phyloP scores from a whole-genome alignment of 2,329 filamentous ascomycete species.

The Microcyclospora pomicola region DNA sequence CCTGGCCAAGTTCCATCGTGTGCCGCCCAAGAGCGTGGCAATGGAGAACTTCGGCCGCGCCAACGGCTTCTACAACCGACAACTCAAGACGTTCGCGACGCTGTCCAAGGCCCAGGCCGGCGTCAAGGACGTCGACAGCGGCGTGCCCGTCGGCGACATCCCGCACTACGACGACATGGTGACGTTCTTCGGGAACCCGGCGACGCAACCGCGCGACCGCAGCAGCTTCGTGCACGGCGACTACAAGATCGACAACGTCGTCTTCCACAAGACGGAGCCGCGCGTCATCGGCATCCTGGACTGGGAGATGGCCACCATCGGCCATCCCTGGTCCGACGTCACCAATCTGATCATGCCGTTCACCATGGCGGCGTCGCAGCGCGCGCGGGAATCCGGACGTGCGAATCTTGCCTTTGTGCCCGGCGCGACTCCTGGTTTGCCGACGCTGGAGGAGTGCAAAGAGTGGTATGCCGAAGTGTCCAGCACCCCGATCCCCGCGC shows the following conservation, averaged over 20 bases:
- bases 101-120: constrained; percentile 68
- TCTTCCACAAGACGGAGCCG: constrained; percentile 76
- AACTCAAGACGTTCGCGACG: constrained; percentile 67
- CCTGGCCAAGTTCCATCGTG: constrained; percentile 70
- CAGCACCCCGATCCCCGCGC: constrained; percentile 52
- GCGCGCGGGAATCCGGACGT: constrained; percentile 26
- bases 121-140: constrained; percentile 62
- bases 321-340: constrained; percentile 87
- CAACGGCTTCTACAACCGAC: constrained; percentile 69
- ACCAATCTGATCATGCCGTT: constrained; percentile 54
- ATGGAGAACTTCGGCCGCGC: constrained; percentile 60
- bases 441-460: constrained; percentile 43
- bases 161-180: constrained; percentile 74
- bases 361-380: constrained; percentile 26
- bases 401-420: constrained; percentile 44
- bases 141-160: constrained; percentile 62
- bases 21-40: constrained; percentile 52
- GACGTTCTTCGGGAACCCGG: constrained; percentile 57
- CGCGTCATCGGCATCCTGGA: constrained; percentile 86
- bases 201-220: constrained; percentile 60
- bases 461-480: constrained; percentile 54
- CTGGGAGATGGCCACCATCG: constrained; percentile 97
- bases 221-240: constrained; percentile 80
- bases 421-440: constrained; percentile 52
- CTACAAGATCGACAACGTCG: constrained; percentile 61